Percentiles rank a stretch among this genome's conserved stretches.
Evolutionary conservation across 257 asterid species (phyloP).

Genomic region (Capsicum pubescens): DNA sequence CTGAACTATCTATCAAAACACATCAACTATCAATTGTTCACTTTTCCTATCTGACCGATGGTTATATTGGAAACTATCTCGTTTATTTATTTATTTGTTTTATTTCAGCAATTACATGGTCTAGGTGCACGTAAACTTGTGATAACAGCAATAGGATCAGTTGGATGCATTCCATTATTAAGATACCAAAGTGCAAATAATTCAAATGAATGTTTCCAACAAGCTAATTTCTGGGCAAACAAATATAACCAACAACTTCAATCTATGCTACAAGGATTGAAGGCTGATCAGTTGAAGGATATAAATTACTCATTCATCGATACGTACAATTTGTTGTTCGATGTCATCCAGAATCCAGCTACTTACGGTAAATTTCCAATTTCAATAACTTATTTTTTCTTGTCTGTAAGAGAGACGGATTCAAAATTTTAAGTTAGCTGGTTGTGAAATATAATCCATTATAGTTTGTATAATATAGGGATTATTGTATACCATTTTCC

Average conservation of each 20-base stretch:
- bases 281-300: conserved; percentile 46
- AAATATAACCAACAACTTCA: conserved; percentile 56
- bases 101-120: conserved; percentile 49
- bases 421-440: too few species aligned
- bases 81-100: not conserved
- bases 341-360: conserved; percentile 55
- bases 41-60: too few species aligned
- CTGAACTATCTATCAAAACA: too few species aligned
- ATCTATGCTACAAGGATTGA: conserved; percentile 50
- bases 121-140: conserved; percentile 71
- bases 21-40: too few species aligned
- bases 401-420: not conserved
- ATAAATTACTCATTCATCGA: conserved; percentile 64
- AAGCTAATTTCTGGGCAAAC: conserved; percentile 54
- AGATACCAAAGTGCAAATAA: conserved; percentile 41
- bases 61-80: not conserved
- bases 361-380: conserved; percentile 52
- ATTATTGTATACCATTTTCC: not conserved
- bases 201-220: conserved; percentile 52
- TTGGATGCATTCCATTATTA: conserved; percentile 73
- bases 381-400: not conserved
- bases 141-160: conserved; percentile 47
- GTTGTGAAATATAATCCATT: too few species aligned
- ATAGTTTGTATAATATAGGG: too few species aligned
- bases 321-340: conserved; percentile 43